Percentiles rank a stretch among this genome's conserved stretches.
phyloP scores from a whole-genome alignment of 192 early-diverging fungal species.

The Bifiguratus adelaidae region DNA sequence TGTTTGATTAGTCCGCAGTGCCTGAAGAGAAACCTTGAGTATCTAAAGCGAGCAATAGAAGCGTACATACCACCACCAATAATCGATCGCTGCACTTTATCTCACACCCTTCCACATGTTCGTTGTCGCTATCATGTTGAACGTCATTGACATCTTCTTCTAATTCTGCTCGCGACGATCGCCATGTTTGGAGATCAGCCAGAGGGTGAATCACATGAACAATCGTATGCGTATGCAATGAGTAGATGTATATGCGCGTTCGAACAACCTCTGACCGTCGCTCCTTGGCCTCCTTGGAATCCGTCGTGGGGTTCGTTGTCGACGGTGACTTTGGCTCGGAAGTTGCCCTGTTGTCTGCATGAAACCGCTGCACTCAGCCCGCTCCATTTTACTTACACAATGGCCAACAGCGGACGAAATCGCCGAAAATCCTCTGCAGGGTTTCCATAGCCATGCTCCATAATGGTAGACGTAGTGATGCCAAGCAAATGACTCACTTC shows the following conservation, averaged over 20 bases:
- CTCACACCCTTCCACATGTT: conserved; percentile 24
- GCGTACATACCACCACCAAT: conserved; percentile 46
- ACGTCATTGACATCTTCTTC: too few species aligned
- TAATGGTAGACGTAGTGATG: too few species aligned
- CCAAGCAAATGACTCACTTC: too few species aligned
- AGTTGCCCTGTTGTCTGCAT: too few species aligned
- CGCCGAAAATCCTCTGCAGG: too few species aligned
- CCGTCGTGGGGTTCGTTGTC: neutral
- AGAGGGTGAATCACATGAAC: conserved; percentile 33
- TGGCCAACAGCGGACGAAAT: conserved; percentile 19
- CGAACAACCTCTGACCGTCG: too few species aligned
- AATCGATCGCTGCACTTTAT: conserved; percentile 46
- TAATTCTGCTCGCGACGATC: too few species aligned
- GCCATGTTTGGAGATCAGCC: too few species aligned
- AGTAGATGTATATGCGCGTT: conserved; percentile 52
- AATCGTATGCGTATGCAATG: conserved; percentile 36
- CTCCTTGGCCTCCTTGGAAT: neutral
- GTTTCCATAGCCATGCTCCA: too few species aligned
- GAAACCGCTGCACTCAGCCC: too few species aligned
- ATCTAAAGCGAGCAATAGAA: neutral
- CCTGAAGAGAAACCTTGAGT: neutral
- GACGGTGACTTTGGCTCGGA: too few species aligned
- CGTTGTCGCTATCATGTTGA: conserved; percentile 29
- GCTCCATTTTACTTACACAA: conserved; percentile 14
- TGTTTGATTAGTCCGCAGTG: neutral